These are phyloP conservation scores for Penicillium occitanis DNA, from an alignment of 2,329 filamentous ascomycete species.

Conservation along the genomic window DNA sequence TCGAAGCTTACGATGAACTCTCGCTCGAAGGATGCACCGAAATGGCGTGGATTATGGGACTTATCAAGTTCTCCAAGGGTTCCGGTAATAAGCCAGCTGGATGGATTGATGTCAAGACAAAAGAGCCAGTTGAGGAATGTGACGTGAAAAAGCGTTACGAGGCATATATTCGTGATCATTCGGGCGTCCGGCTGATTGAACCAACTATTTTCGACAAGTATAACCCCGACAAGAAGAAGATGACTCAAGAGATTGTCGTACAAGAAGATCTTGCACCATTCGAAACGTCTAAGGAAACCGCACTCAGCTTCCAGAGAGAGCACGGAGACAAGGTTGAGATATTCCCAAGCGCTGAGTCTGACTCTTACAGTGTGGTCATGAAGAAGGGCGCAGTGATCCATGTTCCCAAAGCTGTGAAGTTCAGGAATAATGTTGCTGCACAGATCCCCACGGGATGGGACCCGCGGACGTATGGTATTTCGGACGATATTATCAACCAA, in stretches of 20 bases:
- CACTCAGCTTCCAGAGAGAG: slow-evolving; percentile 92
- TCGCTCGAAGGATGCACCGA: slow-evolving; percentile 96
- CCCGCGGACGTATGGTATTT: slow-evolving; percentile 91
- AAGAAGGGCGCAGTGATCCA: slow-evolving; percentile 93
- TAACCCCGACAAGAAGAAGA: slow-evolving; percentile 94
- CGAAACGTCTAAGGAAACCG: slow-evolving; percentile 94
- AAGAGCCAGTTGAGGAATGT: slow-evolving; percentile 95
- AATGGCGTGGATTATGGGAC: slow-evolving; percentile 99
- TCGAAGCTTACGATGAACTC: slow-evolving; percentile 95
- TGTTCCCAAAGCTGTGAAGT: slow-evolving; percentile 94
- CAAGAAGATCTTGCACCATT: slow-evolving; percentile 96
- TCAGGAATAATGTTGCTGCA: slow-evolving; percentile 94
- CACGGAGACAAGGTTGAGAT: slow-evolving; percentile 97
- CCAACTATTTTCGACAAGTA: slow-evolving; percentile 96
- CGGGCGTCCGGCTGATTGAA: slow-evolving; percentile 95
- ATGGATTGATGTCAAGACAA: slow-evolving; percentile 90
- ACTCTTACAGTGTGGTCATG: slow-evolving; percentile 89
- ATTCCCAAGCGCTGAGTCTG: slow-evolving; percentile 89
- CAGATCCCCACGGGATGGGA: slow-evolving; percentile 96
- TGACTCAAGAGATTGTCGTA: slow-evolving; percentile 95
- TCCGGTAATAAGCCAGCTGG: slow-evolving; percentile 67
- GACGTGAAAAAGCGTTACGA: slow-evolving; percentile 97
- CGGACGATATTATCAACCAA: slow-evolving; percentile 95
- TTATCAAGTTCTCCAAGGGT: slow-evolving; percentile 95
- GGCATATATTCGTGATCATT: slow-evolving; percentile 92